Conservation (phyloP, 331 rosid species). For the Cydonia oblonga region DNA sequence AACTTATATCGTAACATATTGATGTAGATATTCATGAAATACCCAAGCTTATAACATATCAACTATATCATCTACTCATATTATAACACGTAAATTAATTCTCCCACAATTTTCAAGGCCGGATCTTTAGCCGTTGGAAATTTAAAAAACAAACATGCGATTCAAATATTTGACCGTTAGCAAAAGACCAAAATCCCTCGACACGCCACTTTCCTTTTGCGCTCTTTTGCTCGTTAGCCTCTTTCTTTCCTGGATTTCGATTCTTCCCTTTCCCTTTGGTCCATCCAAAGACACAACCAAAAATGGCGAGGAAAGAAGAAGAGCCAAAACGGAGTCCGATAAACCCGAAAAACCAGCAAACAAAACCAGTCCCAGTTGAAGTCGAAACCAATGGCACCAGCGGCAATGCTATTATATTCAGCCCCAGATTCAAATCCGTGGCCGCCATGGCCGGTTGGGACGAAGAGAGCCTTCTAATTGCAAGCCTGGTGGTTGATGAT, state of each 20-base stretch:
- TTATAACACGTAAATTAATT: no score
- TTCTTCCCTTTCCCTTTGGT: background rate
- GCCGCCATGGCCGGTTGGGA: conserved; percentile 99
- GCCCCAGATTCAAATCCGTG: conserved; percentile 77
- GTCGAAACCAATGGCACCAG: conserved; percentile 18
- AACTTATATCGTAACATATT: no score
- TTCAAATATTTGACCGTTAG: conserved; percentile 55
- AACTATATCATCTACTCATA: no score
- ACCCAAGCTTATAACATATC: background rate
- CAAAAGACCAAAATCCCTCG: background rate
- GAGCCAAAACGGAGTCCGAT: conserved; percentile 25
- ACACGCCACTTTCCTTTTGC: no score
- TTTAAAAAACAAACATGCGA: background rate
- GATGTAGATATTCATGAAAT: no score
- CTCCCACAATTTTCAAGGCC: background rate
- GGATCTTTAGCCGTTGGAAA: conserved; percentile 47
- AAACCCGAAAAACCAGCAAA: conserved; percentile 11
- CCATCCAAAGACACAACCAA: background rate
- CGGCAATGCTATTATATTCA: conserved; percentile 21
- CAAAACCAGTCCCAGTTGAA: conserved; percentile 8
- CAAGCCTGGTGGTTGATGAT: conserved; percentile 71
- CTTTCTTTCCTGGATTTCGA: background rate
- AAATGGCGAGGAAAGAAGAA: conserved; percentile 28
- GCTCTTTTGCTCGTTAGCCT: background rate
- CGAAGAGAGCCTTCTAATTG: conserved; percentile 65